These are phyloP conservation scores for Talaromyces sp. DNA, from an alignment of 2,329 filamentous ascomycete genomes.

Conservation along the genomic window DNA sequence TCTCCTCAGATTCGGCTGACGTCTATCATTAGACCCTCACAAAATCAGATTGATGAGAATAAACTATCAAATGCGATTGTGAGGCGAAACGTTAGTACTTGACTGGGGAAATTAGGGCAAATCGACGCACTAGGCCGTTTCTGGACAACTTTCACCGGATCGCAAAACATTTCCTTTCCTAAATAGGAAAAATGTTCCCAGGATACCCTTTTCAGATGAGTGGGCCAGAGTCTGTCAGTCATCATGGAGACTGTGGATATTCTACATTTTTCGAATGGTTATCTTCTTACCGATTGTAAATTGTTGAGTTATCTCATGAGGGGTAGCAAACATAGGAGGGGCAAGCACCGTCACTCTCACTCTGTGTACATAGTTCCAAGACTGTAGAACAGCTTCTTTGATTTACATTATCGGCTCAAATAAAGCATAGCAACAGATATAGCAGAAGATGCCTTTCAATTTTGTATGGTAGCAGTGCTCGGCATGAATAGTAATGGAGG, in stretches of 20 bases:
- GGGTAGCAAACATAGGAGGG: neutral
- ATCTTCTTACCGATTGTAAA: neutral
- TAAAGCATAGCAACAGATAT: neutral
- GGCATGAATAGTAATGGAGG: neutral
- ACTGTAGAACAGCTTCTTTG: neutral
- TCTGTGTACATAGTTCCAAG: neutral
- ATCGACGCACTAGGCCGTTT: slow-evolving; percentile 3
- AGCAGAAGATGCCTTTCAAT: neutral
- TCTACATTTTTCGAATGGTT: no score
- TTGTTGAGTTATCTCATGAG: neutral
- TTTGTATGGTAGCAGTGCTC: neutral
- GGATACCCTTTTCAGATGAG: neutral
- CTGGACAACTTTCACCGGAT: slow-evolving; percentile 4
- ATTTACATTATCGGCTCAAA: neutral
- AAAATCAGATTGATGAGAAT: neutral
- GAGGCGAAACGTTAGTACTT: neutral
- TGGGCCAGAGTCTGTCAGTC: neutral
- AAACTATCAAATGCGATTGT: neutral
- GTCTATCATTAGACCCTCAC: neutral
- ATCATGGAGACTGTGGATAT: neutral
- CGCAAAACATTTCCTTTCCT: slow-evolving; percentile 6
- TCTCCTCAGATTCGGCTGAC: neutral
- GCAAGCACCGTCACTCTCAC: neutral
- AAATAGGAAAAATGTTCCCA: slow-evolving; percentile 18
- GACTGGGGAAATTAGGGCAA: slow-evolving; percentile 12